Conservation (phyloP, 768 basidiomycete species). For the Mycena filopes region DNA sequence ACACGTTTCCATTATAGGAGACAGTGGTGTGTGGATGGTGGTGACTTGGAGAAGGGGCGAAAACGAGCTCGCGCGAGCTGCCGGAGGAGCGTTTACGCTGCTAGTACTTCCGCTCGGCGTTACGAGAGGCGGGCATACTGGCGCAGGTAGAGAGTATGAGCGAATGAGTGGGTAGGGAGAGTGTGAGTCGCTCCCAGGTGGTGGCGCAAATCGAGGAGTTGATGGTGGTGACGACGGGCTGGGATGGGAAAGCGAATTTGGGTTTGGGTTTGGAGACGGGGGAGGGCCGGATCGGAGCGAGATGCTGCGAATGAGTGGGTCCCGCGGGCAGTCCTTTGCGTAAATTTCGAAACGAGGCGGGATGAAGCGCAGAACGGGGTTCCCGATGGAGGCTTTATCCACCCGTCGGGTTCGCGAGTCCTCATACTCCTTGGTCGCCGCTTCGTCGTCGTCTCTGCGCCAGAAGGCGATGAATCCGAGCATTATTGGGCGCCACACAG, state of each 20-base stretch:
- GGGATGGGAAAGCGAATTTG: neutral
- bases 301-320: constrained; percentile 3
- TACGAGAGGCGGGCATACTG: constrained; percentile 2
- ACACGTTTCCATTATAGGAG: constrained; percentile 30
- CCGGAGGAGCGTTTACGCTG: neutral
- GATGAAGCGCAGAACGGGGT: constrained; percentile 22
- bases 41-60: constrained; percentile 29
- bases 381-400: constrained; percentile 28
- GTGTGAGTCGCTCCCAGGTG: constrained; percentile 2
- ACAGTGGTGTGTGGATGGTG: constrained; percentile 26
- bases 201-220: neutral
- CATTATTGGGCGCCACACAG: constrained; percentile 15
- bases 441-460: constrained; percentile 14
- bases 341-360: constrained; percentile 32
- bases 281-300: constrained; percentile 22
- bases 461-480: constrained; percentile 13
- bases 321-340: constrained; percentile 14
- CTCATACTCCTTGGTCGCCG: neutral
- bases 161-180: constrained; percentile 30
- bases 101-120: neutral
- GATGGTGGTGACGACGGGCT: constrained; percentile 1
- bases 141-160: constrained; percentile 31
- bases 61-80: constrained; percentile 21
- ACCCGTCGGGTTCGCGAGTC: constrained; percentile 16
- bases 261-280: no score